Evolutionary conservation across 148 eudicot genomes (phyloP), one percentile per base, ranked within the genome.

Genomic region (Gaultheria prostrata): DNA sequence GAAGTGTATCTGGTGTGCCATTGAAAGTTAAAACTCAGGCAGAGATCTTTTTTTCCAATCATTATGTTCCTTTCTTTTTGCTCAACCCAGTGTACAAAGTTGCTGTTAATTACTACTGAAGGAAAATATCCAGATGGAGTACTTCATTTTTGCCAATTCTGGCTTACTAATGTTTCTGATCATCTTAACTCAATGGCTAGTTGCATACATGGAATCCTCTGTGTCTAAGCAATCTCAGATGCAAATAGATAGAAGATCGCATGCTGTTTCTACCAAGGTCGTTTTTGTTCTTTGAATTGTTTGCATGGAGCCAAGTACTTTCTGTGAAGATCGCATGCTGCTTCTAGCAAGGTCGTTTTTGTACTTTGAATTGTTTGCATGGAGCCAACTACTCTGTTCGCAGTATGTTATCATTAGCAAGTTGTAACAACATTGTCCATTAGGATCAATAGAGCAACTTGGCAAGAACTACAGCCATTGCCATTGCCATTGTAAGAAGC

Each of bases 131-230:
- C 26, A 77, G 43, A 77, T n/a, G n/a, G n/a, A n/a, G n/a, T 7
- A 28, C 30, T 30, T 33, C 3, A 3, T 33, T 54, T 78, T 15
- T 18, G 24, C n/a, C n/a, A n/a, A 56, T 61, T 20, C 17, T 26
- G 39, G 63, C 75, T 83, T 59, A 49, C 82, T 78, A 79, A 49
- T 8, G 17, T 56, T 45, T 57, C 14, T 51, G 20, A n/a, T 74
- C 45, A 63, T 71, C 77, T 78, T 2, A 51, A 82, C 45, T 81
- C 30, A 48, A 1, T 82, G 78, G 75, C 39, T 88, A 83, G 79
- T 83, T 90, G 91, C 92, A 96, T 95, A 82, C 81, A 67, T 56
- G 81, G 89, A 87, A 83, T 78, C 90, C 78, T 80, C 93, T 18
- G 76, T 88, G 30, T 84, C 92, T 24, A 81, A 69, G 70, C 90